Evolutionary conservation across 163 green algal species (phyloP).

Genomic region (Scenedesmus sp.): DNA sequence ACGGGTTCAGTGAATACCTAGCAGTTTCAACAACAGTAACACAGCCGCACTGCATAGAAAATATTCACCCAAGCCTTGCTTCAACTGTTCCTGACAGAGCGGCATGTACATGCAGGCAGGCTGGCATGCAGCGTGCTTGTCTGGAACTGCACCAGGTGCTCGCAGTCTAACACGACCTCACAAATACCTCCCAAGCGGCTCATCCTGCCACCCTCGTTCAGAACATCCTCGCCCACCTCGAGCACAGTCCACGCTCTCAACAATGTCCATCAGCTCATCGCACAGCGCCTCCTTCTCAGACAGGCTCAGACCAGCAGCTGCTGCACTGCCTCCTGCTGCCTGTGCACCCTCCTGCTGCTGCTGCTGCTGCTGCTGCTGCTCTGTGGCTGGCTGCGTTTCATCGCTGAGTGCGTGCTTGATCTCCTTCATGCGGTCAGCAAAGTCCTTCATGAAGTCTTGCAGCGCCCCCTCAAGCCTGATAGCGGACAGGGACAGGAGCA

Average conservation of each 20-base stretch:
- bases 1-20: no score
- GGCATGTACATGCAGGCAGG: neutral
- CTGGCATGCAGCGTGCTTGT: neutral
- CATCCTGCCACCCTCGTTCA: neutral
- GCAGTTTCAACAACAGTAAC: no score
- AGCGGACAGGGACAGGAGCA: neutral
- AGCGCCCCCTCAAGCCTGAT: conserved; percentile 63
- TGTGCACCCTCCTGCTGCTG: conserved; percentile 9
- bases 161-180: no score
- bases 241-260: conserved; percentile 48
- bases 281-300: conserved; percentile 47
- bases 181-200: neutral
- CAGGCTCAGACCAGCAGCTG: neutral
- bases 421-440: conserved; percentile 77
- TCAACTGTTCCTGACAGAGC: no score
- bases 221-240: neutral
- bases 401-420: conserved; percentile 77
- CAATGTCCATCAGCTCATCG: conserved; percentile 53
- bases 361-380: neutral
- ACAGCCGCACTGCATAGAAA: no score
- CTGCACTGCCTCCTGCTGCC: conserved; percentile 3
- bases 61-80: no score
- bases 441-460: conserved; percentile 68
- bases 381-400: neutral
- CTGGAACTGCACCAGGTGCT: no score